These are phyloP conservation scores for Aspergillus diversus DNA, from an alignment of 495 filamentous ascomycete genomes.

Conservation along the genomic window DNA sequence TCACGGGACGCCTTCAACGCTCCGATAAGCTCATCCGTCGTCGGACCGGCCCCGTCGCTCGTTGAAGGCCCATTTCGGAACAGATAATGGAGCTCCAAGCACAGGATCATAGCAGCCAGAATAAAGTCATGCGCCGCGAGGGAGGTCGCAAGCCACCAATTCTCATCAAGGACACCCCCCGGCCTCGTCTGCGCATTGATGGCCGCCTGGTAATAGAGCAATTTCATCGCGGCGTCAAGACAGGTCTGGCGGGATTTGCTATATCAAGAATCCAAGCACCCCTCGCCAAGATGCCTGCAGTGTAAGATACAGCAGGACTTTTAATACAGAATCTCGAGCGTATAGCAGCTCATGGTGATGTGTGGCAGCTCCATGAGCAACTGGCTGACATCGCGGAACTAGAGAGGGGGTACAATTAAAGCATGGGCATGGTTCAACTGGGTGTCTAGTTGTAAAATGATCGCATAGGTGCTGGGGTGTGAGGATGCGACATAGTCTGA, in stretches of 20 bases:
- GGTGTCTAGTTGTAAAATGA: slow-evolving; percentile 1
- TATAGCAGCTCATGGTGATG: slow-evolving; percentile 15
- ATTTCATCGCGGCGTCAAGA: slow-evolving; percentile 14
- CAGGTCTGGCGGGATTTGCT: slow-evolving; percentile 3
- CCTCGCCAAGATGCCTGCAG: slow-evolving; percentile 4
- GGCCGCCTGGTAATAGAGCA: slow-evolving; percentile 14
- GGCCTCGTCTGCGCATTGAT: slow-evolving; percentile 15
- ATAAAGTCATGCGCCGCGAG: slow-evolving; percentile 13
- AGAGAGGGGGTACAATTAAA: not conserved
- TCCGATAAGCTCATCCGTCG: not conserved
- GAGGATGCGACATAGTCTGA: slow-evolving; percentile 1
- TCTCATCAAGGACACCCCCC: slow-evolving; percentile 8
- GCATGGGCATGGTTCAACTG: slow-evolving; percentile 11
- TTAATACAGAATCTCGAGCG: slow-evolving; percentile 12
- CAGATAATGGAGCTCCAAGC: slow-evolving; percentile 8
- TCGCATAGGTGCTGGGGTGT: slow-evolving; percentile 1
- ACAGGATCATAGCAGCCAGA: slow-evolving; percentile 17
- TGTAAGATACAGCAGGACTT: slow-evolving; percentile 16
- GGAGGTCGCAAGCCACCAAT: slow-evolving; percentile 8
- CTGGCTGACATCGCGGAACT: slow-evolving; percentile 8
- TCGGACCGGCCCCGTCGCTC: not conserved
- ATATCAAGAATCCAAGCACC: not conserved
- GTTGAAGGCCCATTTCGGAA: not conserved
- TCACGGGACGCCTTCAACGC: slow-evolving; percentile 12
- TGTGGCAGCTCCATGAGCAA: slow-evolving; percentile 6